Percentiles rank a stretch among this genome's conserved stretches.
Conservation (phyloP, 768 basidiomycete genomes). For the Chiua virens region DNA sequence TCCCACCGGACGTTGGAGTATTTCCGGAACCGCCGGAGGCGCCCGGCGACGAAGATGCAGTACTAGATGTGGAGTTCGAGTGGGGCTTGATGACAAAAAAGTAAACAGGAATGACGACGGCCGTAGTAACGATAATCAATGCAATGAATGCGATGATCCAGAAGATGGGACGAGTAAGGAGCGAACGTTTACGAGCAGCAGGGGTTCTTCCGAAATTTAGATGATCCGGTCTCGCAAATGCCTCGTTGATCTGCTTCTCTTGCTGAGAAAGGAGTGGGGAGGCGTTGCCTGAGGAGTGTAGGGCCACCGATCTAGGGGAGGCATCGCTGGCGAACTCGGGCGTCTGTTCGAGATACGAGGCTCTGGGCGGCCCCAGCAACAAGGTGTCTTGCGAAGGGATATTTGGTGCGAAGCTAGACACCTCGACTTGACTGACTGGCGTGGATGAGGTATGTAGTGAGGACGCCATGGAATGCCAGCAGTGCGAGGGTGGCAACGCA, state of each 20-base stretch:
- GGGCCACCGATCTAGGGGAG: conserved; percentile 21
- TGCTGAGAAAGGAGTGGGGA: conserved; percentile 24
- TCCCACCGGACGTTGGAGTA: conserved; percentile 48
- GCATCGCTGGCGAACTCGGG: conserved; percentile 16
- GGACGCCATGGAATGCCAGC: conserved; percentile 1
- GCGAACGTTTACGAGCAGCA: conserved; percentile 15
- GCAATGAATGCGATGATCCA: conserved; percentile 31
- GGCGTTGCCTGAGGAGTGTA: conserved; percentile 21
- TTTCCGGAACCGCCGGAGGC: conserved; percentile 2
- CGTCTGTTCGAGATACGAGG: conserved; percentile 26
- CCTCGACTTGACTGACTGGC: conserved; percentile 20
- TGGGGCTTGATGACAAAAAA: conserved; percentile 29
- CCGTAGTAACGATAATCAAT: conserved; percentile 32
- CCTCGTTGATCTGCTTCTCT: conserved; percentile 17
- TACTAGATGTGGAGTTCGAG: conserved; percentile 1
- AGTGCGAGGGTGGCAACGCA: neutral
- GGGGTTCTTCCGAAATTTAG: neutral
- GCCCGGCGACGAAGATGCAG: neutral
- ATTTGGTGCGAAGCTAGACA: conserved; percentile 6
- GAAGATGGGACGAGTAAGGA: conserved; percentile 21
- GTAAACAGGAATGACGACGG: conserved; percentile 44
- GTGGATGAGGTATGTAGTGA: conserved; percentile 15
- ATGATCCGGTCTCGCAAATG: neutral
- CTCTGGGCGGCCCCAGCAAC: conserved; percentile 20
- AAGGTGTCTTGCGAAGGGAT: conserved; percentile 7